A percentile compares a stretch with the other conserved stretches of the same genome.
Conservation (phyloP, 106 monocot genomes). For the Amphibolis antarctica region DNA sequence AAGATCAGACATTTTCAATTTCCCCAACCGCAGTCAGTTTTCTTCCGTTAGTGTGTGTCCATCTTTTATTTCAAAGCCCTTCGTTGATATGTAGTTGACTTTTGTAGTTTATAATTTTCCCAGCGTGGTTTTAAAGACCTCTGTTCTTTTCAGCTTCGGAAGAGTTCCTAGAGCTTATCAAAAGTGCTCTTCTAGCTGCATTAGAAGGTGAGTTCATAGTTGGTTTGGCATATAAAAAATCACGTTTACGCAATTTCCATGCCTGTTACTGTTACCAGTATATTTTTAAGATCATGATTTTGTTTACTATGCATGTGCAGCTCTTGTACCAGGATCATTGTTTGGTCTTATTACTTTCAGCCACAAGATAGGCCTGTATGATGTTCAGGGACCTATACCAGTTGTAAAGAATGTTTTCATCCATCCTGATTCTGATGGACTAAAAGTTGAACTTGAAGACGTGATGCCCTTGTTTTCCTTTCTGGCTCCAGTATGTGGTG, state of each 20-base stretch:
- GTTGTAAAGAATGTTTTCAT: constrained; percentile 93
- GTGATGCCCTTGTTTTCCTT: constrained; percentile 94
- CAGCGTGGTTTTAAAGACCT: background rate
- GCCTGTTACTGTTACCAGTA: background rate
- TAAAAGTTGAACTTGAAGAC: constrained; percentile 81
- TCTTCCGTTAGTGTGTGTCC: background rate
- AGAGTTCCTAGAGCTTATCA: constrained; percentile 90
- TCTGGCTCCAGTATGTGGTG: constrained; percentile 79
- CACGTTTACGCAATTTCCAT: background rate
- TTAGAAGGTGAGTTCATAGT: constrained; percentile 57
- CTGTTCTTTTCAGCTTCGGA: constrained; percentile 67
- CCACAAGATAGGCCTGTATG: constrained; percentile 95
- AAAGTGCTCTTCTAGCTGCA: constrained; percentile 91
- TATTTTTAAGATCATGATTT: background rate
- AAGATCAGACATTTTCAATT: no score
- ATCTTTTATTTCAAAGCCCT: background rate
- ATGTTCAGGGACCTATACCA: constrained; percentile 93
- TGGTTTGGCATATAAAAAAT: background rate
- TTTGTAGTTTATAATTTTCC: background rate
- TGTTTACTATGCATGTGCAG: constrained; percentile 30
- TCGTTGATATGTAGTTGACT: background rate
- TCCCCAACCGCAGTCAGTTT: background rate
- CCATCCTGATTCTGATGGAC: constrained; percentile 59
- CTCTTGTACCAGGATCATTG: constrained; percentile 81
- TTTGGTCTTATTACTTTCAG: constrained; percentile 94